phyloP scores from a whole-genome alignment of 805 yeast genomes.

The Yamadazyma phyllophila region DNA sequence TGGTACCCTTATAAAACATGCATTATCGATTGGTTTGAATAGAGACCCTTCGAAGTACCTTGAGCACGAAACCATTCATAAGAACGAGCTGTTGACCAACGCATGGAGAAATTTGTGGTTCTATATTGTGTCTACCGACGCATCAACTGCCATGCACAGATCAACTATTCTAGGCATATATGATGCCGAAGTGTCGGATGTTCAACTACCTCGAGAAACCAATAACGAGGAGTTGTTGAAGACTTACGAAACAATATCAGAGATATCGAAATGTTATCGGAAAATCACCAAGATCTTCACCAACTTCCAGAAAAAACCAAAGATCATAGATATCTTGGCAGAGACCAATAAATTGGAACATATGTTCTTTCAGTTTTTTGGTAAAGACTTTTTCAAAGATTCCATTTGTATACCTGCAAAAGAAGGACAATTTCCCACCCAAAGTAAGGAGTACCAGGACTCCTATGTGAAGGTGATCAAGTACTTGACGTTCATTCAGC shows the following conservation, averaged over 20 bases:
- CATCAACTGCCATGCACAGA: constrained; percentile 29
- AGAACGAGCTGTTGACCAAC: constrained; percentile 22
- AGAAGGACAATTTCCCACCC: constrained; percentile 15
- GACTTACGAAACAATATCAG: constrained; percentile 13
- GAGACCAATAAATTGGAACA: constrained; percentile 38
- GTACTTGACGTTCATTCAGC: constrained; percentile 33
- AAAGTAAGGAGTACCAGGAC: constrained; percentile 26
- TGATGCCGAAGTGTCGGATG: constrained; percentile 31
- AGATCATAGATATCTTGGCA: constrained; percentile 31
- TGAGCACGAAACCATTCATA: constrained; percentile 29
- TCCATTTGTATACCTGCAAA: constrained; percentile 33
- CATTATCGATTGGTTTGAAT: constrained; percentile 39
- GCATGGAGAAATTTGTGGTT: constrained; percentile 41
- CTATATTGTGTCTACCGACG: constrained; percentile 29
- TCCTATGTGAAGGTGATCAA: constrained; percentile 33
- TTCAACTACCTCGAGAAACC: constrained; percentile 22
- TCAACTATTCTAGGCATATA: constrained; percentile 30
- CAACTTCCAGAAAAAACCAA: constrained; percentile 29
- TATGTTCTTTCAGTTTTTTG: constrained; percentile 34
- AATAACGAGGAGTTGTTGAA: neutral
- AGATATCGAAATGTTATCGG: constrained; percentile 28
- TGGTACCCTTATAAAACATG: constrained; percentile 37
- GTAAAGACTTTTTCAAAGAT: constrained; percentile 42
- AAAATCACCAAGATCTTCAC: constrained; percentile 24
- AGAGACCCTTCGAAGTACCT: constrained; percentile 36